Conservation (phyloP, 345 rosid species). For the Camelina laxa region DNA sequence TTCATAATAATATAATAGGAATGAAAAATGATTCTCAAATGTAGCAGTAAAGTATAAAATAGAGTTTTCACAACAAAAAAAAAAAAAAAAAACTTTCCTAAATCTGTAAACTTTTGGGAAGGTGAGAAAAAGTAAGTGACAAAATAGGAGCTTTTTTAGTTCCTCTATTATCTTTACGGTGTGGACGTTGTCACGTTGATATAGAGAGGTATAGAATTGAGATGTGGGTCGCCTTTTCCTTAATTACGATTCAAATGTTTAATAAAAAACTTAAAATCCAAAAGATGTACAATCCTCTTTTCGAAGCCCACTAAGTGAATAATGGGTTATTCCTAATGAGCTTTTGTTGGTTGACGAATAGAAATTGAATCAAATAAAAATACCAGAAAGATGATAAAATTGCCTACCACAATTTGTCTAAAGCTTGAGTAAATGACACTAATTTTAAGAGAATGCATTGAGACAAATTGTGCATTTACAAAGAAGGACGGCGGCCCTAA, state of each 20-base stretch:
- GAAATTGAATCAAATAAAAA: neutral
- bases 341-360: neutral
- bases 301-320: neutral
- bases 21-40: neutral
- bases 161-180: too few species aligned
- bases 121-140: too few species aligned
- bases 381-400: neutral
- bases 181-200: neutral
- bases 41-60: too few species aligned
- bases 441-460: too few species aligned
- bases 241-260: neutral
- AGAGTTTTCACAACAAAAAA: too few species aligned
- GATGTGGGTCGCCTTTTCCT: neutral
- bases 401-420: neutral
- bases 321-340: neutral
- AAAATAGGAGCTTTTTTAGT: too few species aligned
- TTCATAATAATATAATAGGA: neutral
- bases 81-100: neutral
- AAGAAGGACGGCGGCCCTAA: too few species aligned
- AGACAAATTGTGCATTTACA: too few species aligned
- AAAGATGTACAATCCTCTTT: neutral
- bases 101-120: neutral
- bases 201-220: neutral
- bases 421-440: too few species aligned
- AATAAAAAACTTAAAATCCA: neutral